phyloP scores from a whole-genome alignment of 2,329 filamentous ascomycete species.

The Akanthomyces uredinophilus region DNA sequence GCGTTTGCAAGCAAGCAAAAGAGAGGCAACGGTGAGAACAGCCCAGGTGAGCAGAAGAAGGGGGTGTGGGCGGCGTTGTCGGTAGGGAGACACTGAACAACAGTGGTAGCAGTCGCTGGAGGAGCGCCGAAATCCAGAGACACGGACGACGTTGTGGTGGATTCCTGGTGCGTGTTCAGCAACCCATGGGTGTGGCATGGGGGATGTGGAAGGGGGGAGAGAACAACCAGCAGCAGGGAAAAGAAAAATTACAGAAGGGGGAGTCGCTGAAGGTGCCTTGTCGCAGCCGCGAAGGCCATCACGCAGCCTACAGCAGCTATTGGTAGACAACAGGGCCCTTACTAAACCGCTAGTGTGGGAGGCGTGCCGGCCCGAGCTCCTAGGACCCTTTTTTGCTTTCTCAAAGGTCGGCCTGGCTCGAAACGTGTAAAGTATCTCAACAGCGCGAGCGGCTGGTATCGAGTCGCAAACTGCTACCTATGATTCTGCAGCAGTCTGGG shows the following conservation, averaged over 20 bases:
- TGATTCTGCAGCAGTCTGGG: background rate
- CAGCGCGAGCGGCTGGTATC: background rate
- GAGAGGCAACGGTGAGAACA: slow-evolving; percentile 2
- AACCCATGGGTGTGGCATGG: background rate
- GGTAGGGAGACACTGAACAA: background rate
- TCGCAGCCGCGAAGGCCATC: background rate
- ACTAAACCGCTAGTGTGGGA: background rate
- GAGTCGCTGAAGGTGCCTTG: background rate
- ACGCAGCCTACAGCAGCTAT: background rate
- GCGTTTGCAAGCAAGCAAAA: slow-evolving; percentile 9
- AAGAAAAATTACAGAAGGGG: background rate
- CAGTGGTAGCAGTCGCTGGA: background rate
- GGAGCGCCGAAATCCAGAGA: slow-evolving; percentile 4
- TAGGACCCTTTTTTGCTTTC: background rate
- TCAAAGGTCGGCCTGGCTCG: background rate
- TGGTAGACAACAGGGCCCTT: background rate
- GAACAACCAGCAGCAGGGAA: background rate
- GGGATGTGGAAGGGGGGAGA: slow-evolving; percentile 2
- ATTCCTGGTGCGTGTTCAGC: background rate
- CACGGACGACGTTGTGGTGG: background rate
- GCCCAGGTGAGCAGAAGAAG: slow-evolving; percentile 2
- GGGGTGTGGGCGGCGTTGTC: background rate
- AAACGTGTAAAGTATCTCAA: background rate
- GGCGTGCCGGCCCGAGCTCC: slow-evolving; percentile 1
- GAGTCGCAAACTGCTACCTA: background rate